Base-by-base conservation (phyloP, 352 stramenopile genomes). In the Phytophthora hybrid region DNA sequence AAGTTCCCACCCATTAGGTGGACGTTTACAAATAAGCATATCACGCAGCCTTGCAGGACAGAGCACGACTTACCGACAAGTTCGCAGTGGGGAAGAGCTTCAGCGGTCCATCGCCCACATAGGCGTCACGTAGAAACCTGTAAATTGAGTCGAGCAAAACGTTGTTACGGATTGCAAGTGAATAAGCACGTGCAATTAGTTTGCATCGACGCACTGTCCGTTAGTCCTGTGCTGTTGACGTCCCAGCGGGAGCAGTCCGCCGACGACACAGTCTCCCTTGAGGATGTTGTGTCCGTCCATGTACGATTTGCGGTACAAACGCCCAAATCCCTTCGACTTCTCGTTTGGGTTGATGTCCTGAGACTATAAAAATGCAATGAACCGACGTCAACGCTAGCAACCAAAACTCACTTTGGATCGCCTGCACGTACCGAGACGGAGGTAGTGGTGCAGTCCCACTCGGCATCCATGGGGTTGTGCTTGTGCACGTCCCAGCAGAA, bases 241-340 rank as follows among this genome's bases (percentile, higher is more conserved):
- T n/a, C 90, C 90, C 14, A 89, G 69, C 4, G 83, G 85, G 1
- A 96, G 85, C 67, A 96, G 54, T 7, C 83, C 87, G 18, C 90
- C 90, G 59, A 96, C 76, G 18, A 90, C 66, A 51, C 90, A 96
- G 59, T 89, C 84, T 39, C 90, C 90, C 14, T 81, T 84, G 32
- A 96, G 78, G 51, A 93, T 93, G 65, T 96, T 96, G 74, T 84
- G 74, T 14, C 86, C 80, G 32, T 89, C 70, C 66, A 94, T 77
- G 76, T 95, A 96, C 23, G 77, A 80, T 71, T 96, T 96, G 62
- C 78, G 77, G 71, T 95, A 96, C 70, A 96, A 66, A 3, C 90
- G 84, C 3, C 89, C 89, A 51, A 85, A 95, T 0, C 85, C 89
- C 54, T 74, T 84, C 0, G 72, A n/a, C 4, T 77, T 63, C 23